Conservation (phyloP, 108 stramenopile species). For the Skeletonema potamos region DNA sequence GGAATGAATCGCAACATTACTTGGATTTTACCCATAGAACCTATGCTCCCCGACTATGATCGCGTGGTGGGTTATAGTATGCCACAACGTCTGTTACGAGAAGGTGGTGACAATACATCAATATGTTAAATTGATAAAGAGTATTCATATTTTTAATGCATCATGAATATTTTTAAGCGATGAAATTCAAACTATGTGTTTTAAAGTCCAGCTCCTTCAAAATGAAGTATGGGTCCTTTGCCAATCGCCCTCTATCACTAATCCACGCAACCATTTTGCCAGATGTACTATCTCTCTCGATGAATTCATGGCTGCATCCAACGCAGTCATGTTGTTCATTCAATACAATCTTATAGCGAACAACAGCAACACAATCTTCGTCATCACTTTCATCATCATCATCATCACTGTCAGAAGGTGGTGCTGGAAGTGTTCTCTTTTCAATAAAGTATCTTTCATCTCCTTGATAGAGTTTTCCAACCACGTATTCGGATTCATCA, state of each 20-base stretch:
- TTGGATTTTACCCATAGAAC: constrained; percentile 78
- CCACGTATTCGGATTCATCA: constrained; percentile 21
- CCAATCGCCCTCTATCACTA: constrained; percentile 38
- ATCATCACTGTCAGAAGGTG: constrained; percentile 10
- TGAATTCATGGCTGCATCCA: not conserved
- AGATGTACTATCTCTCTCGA: not conserved
- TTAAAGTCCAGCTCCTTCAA: constrained; percentile 13
- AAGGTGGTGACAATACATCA: constrained; percentile 37
- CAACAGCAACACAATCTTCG: constrained; percentile 35
- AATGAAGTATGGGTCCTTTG: constrained; percentile 41
- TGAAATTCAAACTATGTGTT: not conserved
- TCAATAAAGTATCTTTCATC: constrained; percentile 31
- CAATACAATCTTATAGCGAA: constrained; percentile 34
- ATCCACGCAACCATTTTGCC: constrained; percentile 31
- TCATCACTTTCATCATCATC: constrained; percentile 19
- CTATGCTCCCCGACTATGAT: constrained; percentile 83
- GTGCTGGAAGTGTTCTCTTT: constrained; percentile 26
- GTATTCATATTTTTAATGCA: not conserved
- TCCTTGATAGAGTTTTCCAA: constrained; percentile 26
- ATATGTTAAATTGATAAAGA: constrained; percentile 5
- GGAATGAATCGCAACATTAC: constrained; percentile 66
- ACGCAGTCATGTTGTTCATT: not conserved
- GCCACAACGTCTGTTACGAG: constrained; percentile 74
- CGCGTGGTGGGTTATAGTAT: constrained; percentile 71
- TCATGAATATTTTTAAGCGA: not conserved